Conservation (phyloP, 2,329 filamentous ascomycete genomes). For the Fusarium brevicatenulatum region DNA sequence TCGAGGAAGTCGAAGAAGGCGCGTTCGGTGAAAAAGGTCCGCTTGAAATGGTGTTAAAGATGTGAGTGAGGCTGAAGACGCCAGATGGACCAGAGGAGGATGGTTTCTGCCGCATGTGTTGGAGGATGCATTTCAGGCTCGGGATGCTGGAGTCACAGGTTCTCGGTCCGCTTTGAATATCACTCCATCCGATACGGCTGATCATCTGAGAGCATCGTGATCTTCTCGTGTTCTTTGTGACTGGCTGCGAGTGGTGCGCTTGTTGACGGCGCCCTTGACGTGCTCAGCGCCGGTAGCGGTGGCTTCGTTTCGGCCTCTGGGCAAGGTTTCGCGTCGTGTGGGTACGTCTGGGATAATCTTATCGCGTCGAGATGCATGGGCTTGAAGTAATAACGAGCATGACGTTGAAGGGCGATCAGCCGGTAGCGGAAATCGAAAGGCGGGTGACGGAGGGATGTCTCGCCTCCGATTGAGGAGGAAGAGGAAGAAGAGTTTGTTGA, state of each 20-base stretch:
- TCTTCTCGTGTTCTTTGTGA: constrained; percentile 51
- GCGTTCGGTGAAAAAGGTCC: rapidly evolving
- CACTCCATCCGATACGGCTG: background rate
- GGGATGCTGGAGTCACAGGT: background rate
- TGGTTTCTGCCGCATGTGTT: rapidly evolving
- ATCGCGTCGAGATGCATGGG: background rate
- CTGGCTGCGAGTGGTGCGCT: constrained; percentile 68
- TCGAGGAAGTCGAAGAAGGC: background rate
- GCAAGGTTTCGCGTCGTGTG: background rate
- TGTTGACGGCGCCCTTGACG: constrained; percentile 77
- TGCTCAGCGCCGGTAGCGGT: constrained; percentile 73
- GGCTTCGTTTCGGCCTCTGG: constrained; percentile 53
- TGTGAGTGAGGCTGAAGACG: background rate
- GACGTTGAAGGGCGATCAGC: rapidly evolving
- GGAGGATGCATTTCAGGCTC: background rate
- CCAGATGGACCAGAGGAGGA: background rate
- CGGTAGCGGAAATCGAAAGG: background rate
- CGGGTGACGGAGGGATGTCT: background rate
- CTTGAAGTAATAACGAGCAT: background rate
- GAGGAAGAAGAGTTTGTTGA: background rate
- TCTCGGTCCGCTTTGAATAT: constrained; percentile 5
- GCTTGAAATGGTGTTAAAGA: background rate
- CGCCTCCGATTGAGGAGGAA: background rate
- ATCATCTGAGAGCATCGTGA: background rate
- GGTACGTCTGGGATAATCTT: background rate